Base-by-base conservation (phyloP, 2,329 filamentous ascomycete genomes). In the Nigrograna mackinnonii region DNA sequence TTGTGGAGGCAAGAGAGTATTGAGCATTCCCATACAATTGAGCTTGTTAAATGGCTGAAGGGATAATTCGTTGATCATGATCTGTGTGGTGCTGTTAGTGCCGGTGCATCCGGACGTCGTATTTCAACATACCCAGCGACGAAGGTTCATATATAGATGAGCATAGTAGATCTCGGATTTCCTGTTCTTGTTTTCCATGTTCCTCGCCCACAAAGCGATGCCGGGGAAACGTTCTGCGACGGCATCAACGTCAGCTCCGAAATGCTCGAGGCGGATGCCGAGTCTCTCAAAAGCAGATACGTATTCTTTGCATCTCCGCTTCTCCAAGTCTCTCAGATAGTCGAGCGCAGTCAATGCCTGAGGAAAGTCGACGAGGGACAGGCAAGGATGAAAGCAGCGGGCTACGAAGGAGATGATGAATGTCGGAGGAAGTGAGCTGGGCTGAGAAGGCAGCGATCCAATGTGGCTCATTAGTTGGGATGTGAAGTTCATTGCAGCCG, bases 11-110 rank as follows among this genome's bases (percentile, higher is more conserved):
- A 85, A 82, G 21, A 86, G 71, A 7, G 83, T 86, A 66, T 86
- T 86, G 37, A 86, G 77, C 77, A 86, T 83, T 39, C 81, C 83
- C 49, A 85, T 74, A 58, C 83, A 84, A 60, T 85, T 85, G 55
- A 78, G 74, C 62, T 83, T 84, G 69, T 82, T 81, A 66, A 83
- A 84, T 1, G 82, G 81, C 22, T 76, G 70, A 21, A 84, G 70
- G 19, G 80, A 78, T 54, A 86, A 75, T 54, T 86, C 83, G 54
- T 86, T 85, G 64, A 86, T 78, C 58, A 86, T 67, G 44, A 82
- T 79, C 79, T 82, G 44, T 18, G 20, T n/a, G n/a, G n/a, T n/a
- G n/a, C n/a, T n/a, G n/a, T n/a, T n/a, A n/a, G n/a, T n/a, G n/a
- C n/a, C n/a, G n/a, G n/a, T n/a, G n/a, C n/a, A n/a, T n/a, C n/a